Evolutionary conservation across 345 rosid species (phyloP).

Genomic region (Noccaea bulbosa): DNA sequence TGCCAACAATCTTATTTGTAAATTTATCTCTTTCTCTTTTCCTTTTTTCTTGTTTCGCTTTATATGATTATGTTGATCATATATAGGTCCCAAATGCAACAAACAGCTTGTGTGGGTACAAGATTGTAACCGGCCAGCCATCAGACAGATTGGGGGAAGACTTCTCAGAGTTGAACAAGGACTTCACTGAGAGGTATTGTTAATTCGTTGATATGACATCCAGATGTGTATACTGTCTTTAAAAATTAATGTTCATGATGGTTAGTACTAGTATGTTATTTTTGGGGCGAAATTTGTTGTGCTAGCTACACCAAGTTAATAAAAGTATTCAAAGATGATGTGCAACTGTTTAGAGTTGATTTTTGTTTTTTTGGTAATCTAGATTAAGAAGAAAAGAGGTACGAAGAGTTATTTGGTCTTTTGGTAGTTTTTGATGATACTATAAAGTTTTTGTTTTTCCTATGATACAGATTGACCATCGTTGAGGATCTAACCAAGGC

Average conservation of each 20-base stretch:
- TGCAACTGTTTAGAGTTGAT: background rate
- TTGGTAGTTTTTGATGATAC: background rate
- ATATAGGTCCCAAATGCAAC: conserved; percentile 95
- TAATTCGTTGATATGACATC: conserved; percentile 1
- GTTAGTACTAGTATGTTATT: conserved; percentile 11
- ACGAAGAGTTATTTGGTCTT: background rate
- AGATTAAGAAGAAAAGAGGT: background rate
- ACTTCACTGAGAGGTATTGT: conserved; percentile 81
- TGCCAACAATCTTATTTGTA: conserved; percentile 14
- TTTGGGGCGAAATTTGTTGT: background rate
- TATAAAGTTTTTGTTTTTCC: background rate
- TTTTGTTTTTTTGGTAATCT: background rate
- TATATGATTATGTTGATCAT: conserved; percentile 39
- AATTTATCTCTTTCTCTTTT: background rate
- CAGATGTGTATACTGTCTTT: background rate
- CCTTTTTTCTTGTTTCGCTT: conserved; percentile 24
- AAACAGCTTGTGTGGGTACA: conserved; percentile 93
- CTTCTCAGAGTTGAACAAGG: conserved; percentile 83
- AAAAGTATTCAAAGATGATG: background rate
- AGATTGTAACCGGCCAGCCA: conserved; percentile 98
- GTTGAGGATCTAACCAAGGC: conserved; percentile 94
- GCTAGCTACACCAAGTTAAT: conserved; percentile 10
- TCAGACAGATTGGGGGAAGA: conserved; percentile 99
- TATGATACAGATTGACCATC: conserved; percentile 62
- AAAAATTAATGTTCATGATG: background rate